Percentiles rank a stretch among this genome's conserved stretches.
phyloP scores from a whole-genome alignment of 2,329 filamentous ascomycete species.

The Coniella lustricola region DNA sequence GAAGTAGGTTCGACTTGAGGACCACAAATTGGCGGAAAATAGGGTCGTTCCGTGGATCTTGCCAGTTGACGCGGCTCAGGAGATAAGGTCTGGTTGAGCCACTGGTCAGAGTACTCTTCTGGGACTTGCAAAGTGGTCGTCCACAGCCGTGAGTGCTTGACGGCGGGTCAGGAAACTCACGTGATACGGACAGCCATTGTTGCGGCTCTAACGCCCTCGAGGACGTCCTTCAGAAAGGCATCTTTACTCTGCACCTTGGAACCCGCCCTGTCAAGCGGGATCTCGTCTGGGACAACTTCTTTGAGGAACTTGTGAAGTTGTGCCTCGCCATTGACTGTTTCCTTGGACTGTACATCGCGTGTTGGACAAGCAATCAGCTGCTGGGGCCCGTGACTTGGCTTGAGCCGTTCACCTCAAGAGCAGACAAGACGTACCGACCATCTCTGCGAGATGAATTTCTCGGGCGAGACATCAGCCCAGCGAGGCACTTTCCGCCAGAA shows the following conservation, averaged over 20 bases:
- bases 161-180: conserved; percentile 18
- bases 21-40: conserved; percentile 56
- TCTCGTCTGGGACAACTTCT: conserved; percentile 39
- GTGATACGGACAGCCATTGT: conserved; percentile 56
- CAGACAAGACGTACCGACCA: conserved; percentile 43
- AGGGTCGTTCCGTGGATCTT: conserved; percentile 50
- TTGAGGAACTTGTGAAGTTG: conserved; percentile 43
- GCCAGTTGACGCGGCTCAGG: conserved; percentile 53
- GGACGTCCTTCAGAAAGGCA: conserved; percentile 48
- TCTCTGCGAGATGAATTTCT: conserved; percentile 44
- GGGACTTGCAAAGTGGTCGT: background rate
- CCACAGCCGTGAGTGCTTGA: too few species aligned
- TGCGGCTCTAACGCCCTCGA: conserved; percentile 42
- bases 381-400: background rate
- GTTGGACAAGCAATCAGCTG: too few species aligned
- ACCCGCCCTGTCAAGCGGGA: conserved; percentile 32
- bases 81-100: conserved; percentile 43
- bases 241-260: conserved; percentile 37
- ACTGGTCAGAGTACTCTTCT: background rate
- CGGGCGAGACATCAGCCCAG: conserved; percentile 40
- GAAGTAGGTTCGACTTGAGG: conserved; percentile 42
- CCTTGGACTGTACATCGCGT: conserved; percentile 17
- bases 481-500: conserved; percentile 46
- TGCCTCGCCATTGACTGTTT: conserved; percentile 40
- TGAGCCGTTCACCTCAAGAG: too few species aligned